phyloP scores from a whole-genome alignment of 768 basidiomycete species.

The Leccinum rimulosum region DNA sequence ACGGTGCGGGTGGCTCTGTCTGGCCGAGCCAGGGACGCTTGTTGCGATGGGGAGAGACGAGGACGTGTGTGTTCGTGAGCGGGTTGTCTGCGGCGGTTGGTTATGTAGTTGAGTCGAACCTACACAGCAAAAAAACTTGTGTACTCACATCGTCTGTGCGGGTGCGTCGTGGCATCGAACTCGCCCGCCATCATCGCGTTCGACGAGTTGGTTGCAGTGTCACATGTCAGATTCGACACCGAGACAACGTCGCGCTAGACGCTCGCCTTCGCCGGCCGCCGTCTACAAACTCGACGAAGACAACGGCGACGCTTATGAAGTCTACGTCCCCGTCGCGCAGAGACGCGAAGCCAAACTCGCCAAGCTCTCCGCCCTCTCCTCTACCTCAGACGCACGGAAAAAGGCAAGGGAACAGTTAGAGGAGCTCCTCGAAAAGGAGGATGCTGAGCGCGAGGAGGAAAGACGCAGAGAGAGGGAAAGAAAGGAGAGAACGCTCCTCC shows the following conservation, averaged over 20 bases:
- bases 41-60: constrained; percentile 87
- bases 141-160: constrained; percentile 67
- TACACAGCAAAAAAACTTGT: neutral
- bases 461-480: constrained; percentile 67
- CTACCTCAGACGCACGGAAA: constrained; percentile 48
- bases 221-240: constrained; percentile 24
- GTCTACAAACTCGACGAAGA: constrained; percentile 62
- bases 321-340: constrained; percentile 86
- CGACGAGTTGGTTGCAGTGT: neutral
- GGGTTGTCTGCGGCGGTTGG: constrained; percentile 62
- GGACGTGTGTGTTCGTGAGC: constrained; percentile 68
- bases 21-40: constrained; percentile 93
- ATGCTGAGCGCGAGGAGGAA: constrained; percentile 80
- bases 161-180: constrained; percentile 62
- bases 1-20: constrained; percentile 59
- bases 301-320: constrained; percentile 64
- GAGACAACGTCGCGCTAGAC: constrained; percentile 53
- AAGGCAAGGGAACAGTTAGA: constrained; percentile 49
- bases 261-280: constrained; percentile 58
- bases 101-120: neutral
- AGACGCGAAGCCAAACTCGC: constrained; percentile 79
- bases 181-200: constrained; percentile 25
- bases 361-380: constrained; percentile 63
- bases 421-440: constrained; percentile 60
- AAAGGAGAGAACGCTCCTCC: constrained; percentile 81